Conservation (phyloP, 352 stramenopile genomes). For the Phytopythium cucurbitacearum region DNA sequence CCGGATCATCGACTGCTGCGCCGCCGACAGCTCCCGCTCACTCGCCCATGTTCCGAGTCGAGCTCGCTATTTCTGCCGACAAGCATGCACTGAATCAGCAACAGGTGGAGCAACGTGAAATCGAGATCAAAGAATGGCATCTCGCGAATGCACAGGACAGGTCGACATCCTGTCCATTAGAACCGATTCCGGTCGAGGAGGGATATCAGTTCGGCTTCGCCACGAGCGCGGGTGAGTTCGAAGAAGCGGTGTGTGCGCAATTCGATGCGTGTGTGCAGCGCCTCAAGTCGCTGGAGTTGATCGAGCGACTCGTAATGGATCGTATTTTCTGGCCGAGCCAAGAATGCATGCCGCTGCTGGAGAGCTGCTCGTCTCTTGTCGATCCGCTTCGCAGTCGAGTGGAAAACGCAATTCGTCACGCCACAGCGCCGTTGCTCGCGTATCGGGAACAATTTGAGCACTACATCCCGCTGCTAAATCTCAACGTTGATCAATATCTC, state of each 20-base stretch:
- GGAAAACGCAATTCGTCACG: conserved; percentile 28
- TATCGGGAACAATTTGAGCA: conserved; percentile 83
- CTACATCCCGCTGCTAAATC: conserved; percentile 88
- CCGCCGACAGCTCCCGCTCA: conserved; percentile 17
- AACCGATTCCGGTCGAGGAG: conserved; percentile 32
- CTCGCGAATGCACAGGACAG: conserved; percentile 46
- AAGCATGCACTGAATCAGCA: conserved; percentile 52
- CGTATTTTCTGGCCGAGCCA: conserved; percentile 94
- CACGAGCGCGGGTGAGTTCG: conserved; percentile 62
- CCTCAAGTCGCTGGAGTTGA: conserved; percentile 82
- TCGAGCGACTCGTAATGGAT: conserved; percentile 94
- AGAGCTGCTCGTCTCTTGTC: conserved; percentile 13
- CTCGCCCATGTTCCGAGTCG: conserved; percentile 68
- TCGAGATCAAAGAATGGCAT: conserved; percentile 64
- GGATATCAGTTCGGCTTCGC: conserved; percentile 80
- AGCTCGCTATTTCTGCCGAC: conserved; percentile 61
- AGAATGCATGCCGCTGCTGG: conserved; percentile 85
- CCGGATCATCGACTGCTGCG: neutral
- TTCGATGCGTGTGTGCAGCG: conserved; percentile 83
- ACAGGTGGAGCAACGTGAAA: conserved; percentile 39
- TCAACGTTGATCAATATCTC: conserved; percentile 86
- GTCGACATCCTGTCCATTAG: conserved; percentile 41
- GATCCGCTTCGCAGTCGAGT: conserved; percentile 52
- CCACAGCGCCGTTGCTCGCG: conserved; percentile 48
- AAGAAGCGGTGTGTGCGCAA: conserved; percentile 51